Evolutionary conservation across 441 rosid species (phyloP).

Genomic region (Omphalea diandra): DNA sequence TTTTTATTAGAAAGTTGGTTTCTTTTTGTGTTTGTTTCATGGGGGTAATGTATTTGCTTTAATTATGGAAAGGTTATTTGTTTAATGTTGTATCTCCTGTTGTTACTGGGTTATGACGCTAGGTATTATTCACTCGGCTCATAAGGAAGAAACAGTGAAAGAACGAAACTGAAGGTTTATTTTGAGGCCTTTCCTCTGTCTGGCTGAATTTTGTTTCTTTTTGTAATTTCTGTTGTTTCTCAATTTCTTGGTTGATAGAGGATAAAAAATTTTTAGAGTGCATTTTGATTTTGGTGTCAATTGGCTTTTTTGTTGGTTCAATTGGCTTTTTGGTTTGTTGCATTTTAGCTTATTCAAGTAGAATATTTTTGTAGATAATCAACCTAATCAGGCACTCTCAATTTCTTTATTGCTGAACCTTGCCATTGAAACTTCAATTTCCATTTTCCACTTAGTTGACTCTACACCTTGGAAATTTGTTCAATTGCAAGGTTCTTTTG

Average conservation of each 20-base stretch:
- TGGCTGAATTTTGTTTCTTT: not conserved
- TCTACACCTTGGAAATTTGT: not conserved
- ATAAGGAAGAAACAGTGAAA: not conserved
- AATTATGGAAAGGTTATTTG: no score
- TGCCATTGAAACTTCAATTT: not conserved
- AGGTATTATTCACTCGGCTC: not conserved
- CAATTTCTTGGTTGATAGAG: not conserved
- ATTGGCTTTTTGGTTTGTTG: not conserved
- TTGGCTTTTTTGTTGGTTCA: constrained; percentile 2
- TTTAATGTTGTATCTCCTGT: no score
- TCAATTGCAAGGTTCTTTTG: not conserved
- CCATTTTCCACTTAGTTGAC: not conserved
- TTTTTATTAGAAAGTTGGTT: not conserved
- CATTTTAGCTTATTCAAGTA: not conserved
- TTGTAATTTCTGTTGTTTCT: not conserved
- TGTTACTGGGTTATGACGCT: not conserved
- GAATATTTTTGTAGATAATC: not conserved
- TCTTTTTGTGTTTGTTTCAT: not conserved
- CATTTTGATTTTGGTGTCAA: not conserved
- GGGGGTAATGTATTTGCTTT: no score
- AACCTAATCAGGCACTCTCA: not conserved
- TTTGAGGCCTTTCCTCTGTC: not conserved
- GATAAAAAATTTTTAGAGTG: not conserved
- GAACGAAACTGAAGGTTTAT: not conserved
- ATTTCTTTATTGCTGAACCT: not conserved